Evolutionary conservation across 2,329 filamentous ascomycete species (phyloP).

Genomic region (Trichophyton mentagrophytes): DNA sequence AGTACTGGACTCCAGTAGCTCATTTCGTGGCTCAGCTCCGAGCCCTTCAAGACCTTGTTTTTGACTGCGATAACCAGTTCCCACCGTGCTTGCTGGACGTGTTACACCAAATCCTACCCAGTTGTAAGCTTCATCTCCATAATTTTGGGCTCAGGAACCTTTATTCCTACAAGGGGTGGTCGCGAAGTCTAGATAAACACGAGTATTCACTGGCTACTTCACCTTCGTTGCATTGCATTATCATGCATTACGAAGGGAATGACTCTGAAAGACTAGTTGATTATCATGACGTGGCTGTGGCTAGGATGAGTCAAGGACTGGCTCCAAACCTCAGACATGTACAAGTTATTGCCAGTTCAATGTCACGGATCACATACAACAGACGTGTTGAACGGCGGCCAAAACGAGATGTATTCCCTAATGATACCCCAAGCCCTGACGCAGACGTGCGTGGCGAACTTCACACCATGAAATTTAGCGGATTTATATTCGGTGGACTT

Average conservation of each 20-base stretch:
- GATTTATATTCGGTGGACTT: neutral
- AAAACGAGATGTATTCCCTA: neutral
- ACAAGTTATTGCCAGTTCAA: neutral
- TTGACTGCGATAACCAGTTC: neutral
- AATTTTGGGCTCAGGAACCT: neutral
- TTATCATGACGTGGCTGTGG: neutral
- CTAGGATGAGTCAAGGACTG: neutral
- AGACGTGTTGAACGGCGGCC: neutral
- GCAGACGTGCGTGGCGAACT: neutral
- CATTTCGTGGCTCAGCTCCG: neutral
- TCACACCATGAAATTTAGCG: neutral
- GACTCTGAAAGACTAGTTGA: neutral
- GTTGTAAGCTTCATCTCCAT: slow-evolving; percentile 2
- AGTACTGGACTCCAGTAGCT: neutral
- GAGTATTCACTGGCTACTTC: neutral
- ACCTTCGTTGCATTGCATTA: slow-evolving; percentile 1
- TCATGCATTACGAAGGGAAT: neutral
- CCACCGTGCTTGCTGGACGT: neutral
- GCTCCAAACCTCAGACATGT: slow-evolving; percentile 1
- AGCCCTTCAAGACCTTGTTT: neutral
- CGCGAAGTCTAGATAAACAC: neutral
- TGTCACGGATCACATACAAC: neutral
- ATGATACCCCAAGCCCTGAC: neutral
- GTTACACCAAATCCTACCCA: neutral
- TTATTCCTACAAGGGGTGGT: neutral